phyloP scores from a whole-genome alignment of 2,329 filamentous ascomycete genomes.

The Akanthomyces dipterigenus region DNA sequence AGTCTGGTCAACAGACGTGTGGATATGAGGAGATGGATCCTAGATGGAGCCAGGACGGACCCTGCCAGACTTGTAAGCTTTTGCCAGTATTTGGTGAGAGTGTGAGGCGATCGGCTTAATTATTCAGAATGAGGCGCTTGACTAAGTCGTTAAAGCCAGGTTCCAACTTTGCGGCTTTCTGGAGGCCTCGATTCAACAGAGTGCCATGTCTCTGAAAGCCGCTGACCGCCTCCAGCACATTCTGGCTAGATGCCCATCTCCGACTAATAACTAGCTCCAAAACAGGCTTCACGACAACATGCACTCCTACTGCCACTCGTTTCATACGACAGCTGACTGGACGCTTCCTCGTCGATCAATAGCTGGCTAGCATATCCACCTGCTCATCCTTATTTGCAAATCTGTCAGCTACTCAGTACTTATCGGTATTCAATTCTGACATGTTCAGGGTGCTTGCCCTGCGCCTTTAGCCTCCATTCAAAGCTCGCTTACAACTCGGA shows the following conservation, averaged over 20 bases:
- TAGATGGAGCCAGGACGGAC: constrained; percentile 7
- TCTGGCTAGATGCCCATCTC: not conserved
- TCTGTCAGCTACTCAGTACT: no score
- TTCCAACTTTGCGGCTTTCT: not conserved
- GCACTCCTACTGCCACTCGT: not conserved
- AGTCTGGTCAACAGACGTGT: not conserved
- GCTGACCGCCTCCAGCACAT: constrained; percentile 1
- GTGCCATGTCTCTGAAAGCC: not conserved
- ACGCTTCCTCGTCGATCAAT: constrained; percentile 2
- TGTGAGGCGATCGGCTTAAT: not conserved
- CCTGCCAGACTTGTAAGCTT: not conserved
- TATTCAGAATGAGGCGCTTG: not conserved
- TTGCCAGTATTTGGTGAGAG: not conserved
- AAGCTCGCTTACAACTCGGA: not conserved
- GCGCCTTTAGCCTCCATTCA: not conserved
- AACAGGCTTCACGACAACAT: not conserved
- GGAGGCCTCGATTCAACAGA: not conserved
- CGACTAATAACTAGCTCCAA: not conserved
- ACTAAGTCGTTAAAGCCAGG: not conserved
- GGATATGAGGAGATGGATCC: constrained; percentile 5
- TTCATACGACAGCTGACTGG: constrained; percentile 1
- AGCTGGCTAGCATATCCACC: not conserved
- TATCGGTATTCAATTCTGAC: not conserved
- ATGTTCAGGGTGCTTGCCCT: constrained; percentile 1
- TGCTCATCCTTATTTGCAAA: not conserved